phyloP scores from a whole-genome alignment of 441 rosid genomes.

The Gossypium aridum region DNA sequence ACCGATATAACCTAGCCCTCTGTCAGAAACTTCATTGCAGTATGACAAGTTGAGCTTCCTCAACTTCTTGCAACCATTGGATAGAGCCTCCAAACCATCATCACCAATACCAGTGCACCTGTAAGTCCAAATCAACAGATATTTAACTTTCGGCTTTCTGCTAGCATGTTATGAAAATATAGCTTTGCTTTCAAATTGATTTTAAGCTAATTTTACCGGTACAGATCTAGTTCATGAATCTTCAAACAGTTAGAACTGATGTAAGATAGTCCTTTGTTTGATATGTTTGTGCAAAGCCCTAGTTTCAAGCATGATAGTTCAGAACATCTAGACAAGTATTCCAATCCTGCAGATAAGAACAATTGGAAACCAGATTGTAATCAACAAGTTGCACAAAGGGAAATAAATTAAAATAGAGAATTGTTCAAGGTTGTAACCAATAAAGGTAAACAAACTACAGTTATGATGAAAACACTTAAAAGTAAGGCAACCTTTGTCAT shows the following conservation, averaged over 20 bases:
- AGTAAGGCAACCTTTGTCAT: conserved; percentile 48
- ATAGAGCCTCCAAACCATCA: conserved; percentile 66
- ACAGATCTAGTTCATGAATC: conserved; percentile 72
- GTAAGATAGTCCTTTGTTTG: conserved; percentile 59
- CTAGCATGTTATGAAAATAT: background rate
- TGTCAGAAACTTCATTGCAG: conserved; percentile 59
- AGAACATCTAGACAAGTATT: conserved; percentile 63
- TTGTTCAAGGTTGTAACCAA: background rate
- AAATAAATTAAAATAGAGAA: background rate
- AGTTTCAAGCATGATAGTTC: conserved; percentile 57
- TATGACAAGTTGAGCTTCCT: conserved; percentile 70
- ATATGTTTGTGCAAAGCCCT: conserved; percentile 62
- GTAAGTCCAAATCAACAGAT: conserved; percentile 17
- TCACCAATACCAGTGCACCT: conserved; percentile 70
- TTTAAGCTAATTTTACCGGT: conserved; percentile 43
- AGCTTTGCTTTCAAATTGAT: conserved; percentile 3
- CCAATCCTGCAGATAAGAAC: conserved; percentile 51
- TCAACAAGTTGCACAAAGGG: background rate
- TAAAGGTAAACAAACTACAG: background rate
- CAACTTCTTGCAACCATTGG: conserved; percentile 72
- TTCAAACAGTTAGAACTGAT: conserved; percentile 57
- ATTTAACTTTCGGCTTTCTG: background rate
- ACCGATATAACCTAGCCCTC: conserved; percentile 50
- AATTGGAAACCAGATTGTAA: background rate
- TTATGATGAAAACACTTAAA: background rate